Base-by-base conservation (phyloP, 441 rosid species). In the Erysimum cheiri region DNA sequence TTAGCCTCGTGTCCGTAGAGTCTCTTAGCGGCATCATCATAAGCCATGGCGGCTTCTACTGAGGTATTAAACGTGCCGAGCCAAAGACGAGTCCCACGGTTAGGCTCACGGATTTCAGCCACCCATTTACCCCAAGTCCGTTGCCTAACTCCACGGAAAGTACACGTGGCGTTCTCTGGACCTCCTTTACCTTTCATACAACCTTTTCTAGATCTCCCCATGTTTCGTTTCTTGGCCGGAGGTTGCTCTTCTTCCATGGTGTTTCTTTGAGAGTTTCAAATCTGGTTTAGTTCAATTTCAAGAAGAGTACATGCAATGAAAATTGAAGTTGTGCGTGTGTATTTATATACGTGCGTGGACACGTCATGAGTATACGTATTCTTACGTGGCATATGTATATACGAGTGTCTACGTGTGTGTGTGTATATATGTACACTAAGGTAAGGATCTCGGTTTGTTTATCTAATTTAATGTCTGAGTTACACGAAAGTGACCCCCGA, bases 101-200 rank as follows among this genome's bases (percentile, higher is more conserved):
- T 80, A 6, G 97, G 97, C 61, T 89, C 93, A 53, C 97, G 78
- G 60, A 91, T 91, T 79, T 91, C 97, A 3, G 97, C 90, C 26
- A 91, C 97, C 97, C 97, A 91, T 78, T 91, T 91, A 1, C 97
- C 97, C 97, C 97, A 88, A 36, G 93, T 88, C 41, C 97, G 84
- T 75, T 91, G 97, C 78, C 97, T 80, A 29, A 89, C 97, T 8
- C 97, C 97, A 67, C 97, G 79, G 49, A 82, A 89, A 31, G 67
- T 76, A 65, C 89, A 89, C 43, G 50, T 35, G 2, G 84, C 76
- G 44, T 91, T 91, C 73, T 91, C 93, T 0, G 97, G 97, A 0
- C 97, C 97, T 12, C 97, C 97, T 80, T 91, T 91, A 36, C 97
- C 97, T 76, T 81, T 91, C 97, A 91, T 91, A 47, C 97, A 91